These are phyloP conservation scores for Ogataea henricii DNA, from an alignment of 805 yeast species.

Conservation along the genomic window DNA sequence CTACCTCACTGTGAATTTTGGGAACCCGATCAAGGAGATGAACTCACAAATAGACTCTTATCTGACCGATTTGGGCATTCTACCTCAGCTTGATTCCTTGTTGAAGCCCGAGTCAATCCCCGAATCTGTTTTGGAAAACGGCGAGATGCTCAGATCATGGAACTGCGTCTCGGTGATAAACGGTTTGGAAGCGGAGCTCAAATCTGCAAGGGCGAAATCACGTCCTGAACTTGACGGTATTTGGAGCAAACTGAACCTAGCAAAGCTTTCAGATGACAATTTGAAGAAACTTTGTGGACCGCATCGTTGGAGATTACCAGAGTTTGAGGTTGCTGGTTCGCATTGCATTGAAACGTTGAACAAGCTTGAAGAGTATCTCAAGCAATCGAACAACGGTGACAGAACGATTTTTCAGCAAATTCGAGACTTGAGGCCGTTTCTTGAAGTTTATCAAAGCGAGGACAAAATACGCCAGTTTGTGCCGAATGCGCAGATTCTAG, in stretches of 20 bases:
- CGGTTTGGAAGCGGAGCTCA: constrained; percentile 47
- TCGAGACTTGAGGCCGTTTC: constrained; percentile 45
- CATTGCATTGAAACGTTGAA: constrained; percentile 42
- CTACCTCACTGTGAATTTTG: constrained; percentile 47
- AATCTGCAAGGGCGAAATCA: constrained; percentile 43
- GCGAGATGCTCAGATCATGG: constrained; percentile 49
- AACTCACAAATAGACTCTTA: constrained; percentile 45
- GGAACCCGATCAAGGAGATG: constrained; percentile 50
- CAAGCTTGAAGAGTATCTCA: constrained; percentile 50
- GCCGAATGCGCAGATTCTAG: constrained; percentile 42
- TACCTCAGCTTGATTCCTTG: constrained; percentile 62
- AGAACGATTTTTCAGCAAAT: constrained; percentile 48
- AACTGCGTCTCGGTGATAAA: constrained; percentile 55
- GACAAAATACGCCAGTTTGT: constrained; percentile 37
- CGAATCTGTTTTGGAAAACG: constrained; percentile 53
- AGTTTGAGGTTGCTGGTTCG: constrained; percentile 47
- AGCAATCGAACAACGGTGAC: constrained; percentile 66
- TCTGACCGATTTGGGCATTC: constrained; percentile 52
- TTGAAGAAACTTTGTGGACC: constrained; percentile 55
- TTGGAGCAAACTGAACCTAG: constrained; percentile 47
- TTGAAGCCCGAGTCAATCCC: constrained; percentile 63
- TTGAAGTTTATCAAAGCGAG: constrained; percentile 41
- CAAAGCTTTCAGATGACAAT: constrained; percentile 55
- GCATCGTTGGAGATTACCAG: constrained; percentile 52
- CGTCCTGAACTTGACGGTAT: constrained; percentile 47